Conservation (phyloP, 129 eudicot species). For the Smallanthus sonchifolius region DNA sequence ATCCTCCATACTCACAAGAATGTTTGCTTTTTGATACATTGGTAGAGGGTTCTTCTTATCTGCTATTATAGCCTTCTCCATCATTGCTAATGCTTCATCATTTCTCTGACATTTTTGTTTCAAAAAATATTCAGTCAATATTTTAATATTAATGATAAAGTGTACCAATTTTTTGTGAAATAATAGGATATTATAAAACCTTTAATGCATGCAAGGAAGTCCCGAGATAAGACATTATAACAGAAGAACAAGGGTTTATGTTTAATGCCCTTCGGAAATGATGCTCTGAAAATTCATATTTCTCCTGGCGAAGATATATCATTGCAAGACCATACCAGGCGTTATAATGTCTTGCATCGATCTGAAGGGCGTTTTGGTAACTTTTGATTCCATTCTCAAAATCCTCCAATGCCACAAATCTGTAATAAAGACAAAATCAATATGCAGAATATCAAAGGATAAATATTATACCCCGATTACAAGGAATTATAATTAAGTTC, state of each 20-base stretch:
- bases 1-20: conserved; percentile 80
- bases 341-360: conserved; percentile 86
- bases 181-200: conserved; percentile 37
- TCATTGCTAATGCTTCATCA: conserved; percentile 72
- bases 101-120: conserved; percentile 50
- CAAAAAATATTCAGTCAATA: background rate
- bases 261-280: conserved; percentile 80
- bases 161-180: background rate
- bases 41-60: conserved; percentile 98
- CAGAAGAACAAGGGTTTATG: conserved; percentile 87
- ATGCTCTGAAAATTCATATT: conserved; percentile 95
- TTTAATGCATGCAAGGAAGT: conserved; percentile 84
- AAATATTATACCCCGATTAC: background rate
- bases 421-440: conserved; percentile 14
- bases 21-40: conserved; percentile 92
- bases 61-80: conserved; percentile 90
- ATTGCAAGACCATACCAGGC: conserved; percentile 99
- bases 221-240: conserved; percentile 94
- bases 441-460: background rate
- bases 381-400: conserved; percentile 85
- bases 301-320: conserved; percentile 95
- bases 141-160: background rate
- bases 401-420: conserved; percentile 92
- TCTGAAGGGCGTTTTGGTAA: conserved; percentile 80
- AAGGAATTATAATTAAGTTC: conserved; percentile 9